Conservation (phyloP, 306 rosid genomes). For the Rosa persica region DNA sequence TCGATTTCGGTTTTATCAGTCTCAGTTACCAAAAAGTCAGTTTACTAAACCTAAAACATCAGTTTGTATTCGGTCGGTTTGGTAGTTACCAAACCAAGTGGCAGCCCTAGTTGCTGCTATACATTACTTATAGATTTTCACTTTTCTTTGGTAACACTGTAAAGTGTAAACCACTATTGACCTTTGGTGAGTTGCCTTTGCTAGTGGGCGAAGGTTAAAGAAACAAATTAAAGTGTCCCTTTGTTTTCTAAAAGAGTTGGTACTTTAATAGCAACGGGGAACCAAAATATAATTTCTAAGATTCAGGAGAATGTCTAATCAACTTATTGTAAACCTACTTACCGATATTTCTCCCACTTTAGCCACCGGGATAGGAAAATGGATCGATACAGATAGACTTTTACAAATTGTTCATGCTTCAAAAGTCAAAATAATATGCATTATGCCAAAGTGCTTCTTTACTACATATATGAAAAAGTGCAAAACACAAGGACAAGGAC, state of each 20-base stretch:
- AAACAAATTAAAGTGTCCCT: neutral
- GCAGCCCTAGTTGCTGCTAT: too few relatives aligned
- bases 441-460: too few relatives aligned
- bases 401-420: neutral
- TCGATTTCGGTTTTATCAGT: too few relatives aligned
- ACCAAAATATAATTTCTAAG: constrained; percentile 33
- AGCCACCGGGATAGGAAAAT: neutral
- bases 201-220: constrained; percentile 9
- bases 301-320: constrained; percentile 22
- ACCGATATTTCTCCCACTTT: neutral
- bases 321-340: constrained; percentile 2
- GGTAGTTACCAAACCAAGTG: too few relatives aligned
- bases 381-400: neutral
- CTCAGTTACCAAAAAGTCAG: too few relatives aligned
- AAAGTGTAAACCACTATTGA: neutral
- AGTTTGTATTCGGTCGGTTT: too few relatives aligned
- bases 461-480: too few relatives aligned
- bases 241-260: neutral
- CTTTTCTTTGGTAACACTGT: neutral
- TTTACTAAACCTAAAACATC: too few relatives aligned
- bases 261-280: constrained; percentile 21
- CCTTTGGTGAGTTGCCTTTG: neutral
- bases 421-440: neutral
- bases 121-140: neutral
- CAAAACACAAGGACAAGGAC: too few relatives aligned